These are phyloP conservation scores for Chaetomium tenue DNA, from an alignment of 495 filamentous ascomycete species.

Conservation along the genomic window DNA sequence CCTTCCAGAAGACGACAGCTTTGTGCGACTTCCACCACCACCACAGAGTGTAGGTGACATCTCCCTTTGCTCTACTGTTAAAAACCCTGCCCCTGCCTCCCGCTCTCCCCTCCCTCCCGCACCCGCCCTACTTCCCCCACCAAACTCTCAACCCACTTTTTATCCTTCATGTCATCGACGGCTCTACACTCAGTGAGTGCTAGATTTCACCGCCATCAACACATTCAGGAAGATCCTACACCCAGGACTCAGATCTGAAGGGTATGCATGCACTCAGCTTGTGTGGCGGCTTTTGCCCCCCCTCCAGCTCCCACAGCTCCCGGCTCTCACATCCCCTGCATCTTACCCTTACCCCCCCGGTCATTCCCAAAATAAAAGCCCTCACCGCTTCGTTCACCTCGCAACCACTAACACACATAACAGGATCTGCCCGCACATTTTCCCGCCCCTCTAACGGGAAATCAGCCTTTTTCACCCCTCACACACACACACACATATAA, in stretches of 20 bases:
- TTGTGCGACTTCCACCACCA: constrained; percentile 34
- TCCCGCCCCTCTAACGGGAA: constrained; percentile 16
- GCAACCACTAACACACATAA: constrained; percentile 43
- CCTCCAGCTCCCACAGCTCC: constrained; percentile 11
- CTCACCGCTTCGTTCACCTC: constrained; percentile 34
- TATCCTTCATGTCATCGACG: not conserved
- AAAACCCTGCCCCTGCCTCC: constrained; percentile 22
- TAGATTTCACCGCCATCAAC: not conserved
- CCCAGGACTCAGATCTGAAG: constrained; percentile 3
- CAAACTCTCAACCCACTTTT: constrained; percentile 16
- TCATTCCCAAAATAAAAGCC: constrained; percentile 33
- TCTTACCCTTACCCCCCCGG: constrained; percentile 14
- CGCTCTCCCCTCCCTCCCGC: constrained; percentile 18
- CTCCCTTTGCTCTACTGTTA: constrained; percentile 7
- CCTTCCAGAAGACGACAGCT: constrained; percentile 35
- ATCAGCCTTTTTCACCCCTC: constrained; percentile 18
- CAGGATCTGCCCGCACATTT: constrained; percentile 33
- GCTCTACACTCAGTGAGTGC: not conserved
- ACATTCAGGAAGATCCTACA: not conserved
- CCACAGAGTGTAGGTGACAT: constrained; percentile 35
- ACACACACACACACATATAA: constrained; percentile 27
- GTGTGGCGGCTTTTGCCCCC: constrained; percentile 12
- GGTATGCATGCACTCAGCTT: constrained; percentile 6
- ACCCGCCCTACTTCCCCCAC: constrained; percentile 18
- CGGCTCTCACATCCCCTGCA: constrained; percentile 23